Base-by-base conservation (phyloP, 306 rosid species). In the Amphicarpaea edgeworthii region DNA sequence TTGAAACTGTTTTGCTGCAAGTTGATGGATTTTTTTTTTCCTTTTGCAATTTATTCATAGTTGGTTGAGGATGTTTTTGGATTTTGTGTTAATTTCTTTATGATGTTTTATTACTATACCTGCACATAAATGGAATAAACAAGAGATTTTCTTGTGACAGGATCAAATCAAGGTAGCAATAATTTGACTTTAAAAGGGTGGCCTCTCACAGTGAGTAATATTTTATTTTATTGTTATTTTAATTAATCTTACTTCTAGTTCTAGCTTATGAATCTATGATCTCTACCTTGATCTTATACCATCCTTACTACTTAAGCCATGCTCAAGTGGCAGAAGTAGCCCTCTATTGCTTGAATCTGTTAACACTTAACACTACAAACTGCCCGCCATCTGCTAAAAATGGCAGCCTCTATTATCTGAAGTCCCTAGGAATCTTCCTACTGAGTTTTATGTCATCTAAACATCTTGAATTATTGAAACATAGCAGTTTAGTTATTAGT, bases 161-260 rank as follows among this genome's bases (percentile, higher is more conserved):
- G 99, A 73, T 89, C 97, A 26, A 96, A 96, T 85, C 99, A 96
- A 88, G 97, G 97, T 65, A 81, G 92, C 83, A 96, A 81, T 82
- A 96, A 90, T 82, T 87, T 96, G 93, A 96, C 99, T 63, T 77
- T 96, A 66, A 96, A 93, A 86, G 99, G 99, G 63, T 96, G 99
- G 99, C 99, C 99, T 0, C 93, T 96, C 61, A 93, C 97, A 0
- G 99, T 96, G 86, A 74, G 99, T 79, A 46, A 50, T 77, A 53
- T 49, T 26, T 72, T 55, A 16, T 21, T 47, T 73, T 65, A 12
- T 60, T 8, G 21, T 55, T 70, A 3, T 72, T 77, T 75, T 34
- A 40, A 34, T 53, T 1, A 55, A 17, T 55, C 14, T 65, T 43
- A 55, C 17, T 50, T 55, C 28, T n/a, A n/a, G n/a, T n/a, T n/a